phyloP scores from a whole-genome alignment of 2,329 filamentous ascomycete species.

The Plectosphaerella plurivora region DNA sequence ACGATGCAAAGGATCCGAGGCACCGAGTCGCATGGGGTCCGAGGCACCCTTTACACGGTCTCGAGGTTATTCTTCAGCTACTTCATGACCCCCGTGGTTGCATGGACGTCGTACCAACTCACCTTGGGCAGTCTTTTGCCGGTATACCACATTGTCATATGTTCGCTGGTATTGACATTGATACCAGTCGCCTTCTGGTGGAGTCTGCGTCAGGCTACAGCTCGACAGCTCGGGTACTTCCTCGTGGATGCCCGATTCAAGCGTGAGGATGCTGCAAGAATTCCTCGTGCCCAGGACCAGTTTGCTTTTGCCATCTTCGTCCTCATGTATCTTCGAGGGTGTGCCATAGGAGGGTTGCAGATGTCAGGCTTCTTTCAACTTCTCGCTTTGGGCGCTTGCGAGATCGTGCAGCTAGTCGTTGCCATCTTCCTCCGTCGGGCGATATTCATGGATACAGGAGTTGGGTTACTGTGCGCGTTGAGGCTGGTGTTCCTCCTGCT shows the following conservation, averaged over 20 bases:
- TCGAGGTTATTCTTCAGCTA: constrained; percentile 71
- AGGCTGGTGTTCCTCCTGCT: background rate
- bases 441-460: background rate
- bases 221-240: constrained; percentile 20
- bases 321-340: constrained; percentile 58
- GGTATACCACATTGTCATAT: constrained; percentile 26
- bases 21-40: constrained; percentile 1
- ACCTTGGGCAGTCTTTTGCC: constrained; percentile 9
- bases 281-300: constrained; percentile 51
- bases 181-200: constrained; percentile 20
- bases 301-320: constrained; percentile 61
- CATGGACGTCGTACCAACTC: constrained; percentile 70
- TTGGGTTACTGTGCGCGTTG: background rate
- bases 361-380: constrained; percentile 53
- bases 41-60: constrained; percentile 34
- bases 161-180: constrained; percentile 10
- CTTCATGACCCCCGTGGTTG: constrained; percentile 66
- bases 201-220: constrained; percentile 15
- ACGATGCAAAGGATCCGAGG: constrained; percentile 31
- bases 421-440: constrained; percentile 49
- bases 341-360: constrained; percentile 65
- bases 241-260: constrained; percentile 48
- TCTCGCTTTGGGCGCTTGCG: constrained; percentile 66
- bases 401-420: constrained; percentile 62
- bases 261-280: background rate